Conservation (phyloP, 352 stramenopile genomes). For the Phytophthora sojae region DNA sequence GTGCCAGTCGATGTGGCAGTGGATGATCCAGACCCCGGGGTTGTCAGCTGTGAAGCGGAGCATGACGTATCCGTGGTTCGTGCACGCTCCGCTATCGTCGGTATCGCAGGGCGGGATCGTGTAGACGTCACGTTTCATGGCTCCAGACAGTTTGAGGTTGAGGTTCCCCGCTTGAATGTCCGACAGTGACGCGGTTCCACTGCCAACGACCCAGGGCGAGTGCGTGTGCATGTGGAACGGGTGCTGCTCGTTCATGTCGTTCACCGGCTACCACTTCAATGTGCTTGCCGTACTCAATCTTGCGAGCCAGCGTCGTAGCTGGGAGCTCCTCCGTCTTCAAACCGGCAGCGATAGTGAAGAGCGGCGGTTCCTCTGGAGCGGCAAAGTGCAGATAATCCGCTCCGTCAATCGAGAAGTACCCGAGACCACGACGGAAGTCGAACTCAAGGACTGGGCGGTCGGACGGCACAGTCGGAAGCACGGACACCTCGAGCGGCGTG, state of each 20-base stretch:
- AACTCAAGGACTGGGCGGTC: slow-evolving; percentile 39
- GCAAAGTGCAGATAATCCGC: slow-evolving; percentile 23
- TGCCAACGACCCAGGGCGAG: slow-evolving; percentile 31
- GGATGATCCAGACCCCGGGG: slow-evolving; percentile 43
- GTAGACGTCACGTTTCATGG: slow-evolving; percentile 31
- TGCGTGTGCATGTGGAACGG: slow-evolving; percentile 49
- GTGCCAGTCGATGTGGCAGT: slow-evolving; percentile 54
- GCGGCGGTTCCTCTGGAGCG: slow-evolving; percentile 21
- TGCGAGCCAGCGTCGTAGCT: slow-evolving; percentile 7
- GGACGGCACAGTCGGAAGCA: slow-evolving; percentile 17
- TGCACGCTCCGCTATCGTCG: slow-evolving; percentile 24
- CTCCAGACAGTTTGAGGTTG: slow-evolving; percentile 16
- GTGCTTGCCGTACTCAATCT: slow-evolving; percentile 38
- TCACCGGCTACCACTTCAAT: slow-evolving; percentile 41
- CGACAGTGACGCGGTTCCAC: slow-evolving; percentile 17
- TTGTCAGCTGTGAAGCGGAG: slow-evolving; percentile 47
- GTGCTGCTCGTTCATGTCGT: slow-evolving; percentile 43
- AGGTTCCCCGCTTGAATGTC: slow-evolving; percentile 19
- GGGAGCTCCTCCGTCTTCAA: slow-evolving; percentile 27
- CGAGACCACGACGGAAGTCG: slow-evolving; percentile 19
- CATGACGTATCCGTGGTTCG: slow-evolving; percentile 32
- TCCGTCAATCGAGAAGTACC: slow-evolving; percentile 34
- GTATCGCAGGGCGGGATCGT: slow-evolving; percentile 34
- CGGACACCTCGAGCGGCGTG: slow-evolving; percentile 15
- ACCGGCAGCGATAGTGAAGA: slow-evolving; percentile 31